A percentile compares a stretch with the other conserved stretches of the same genome.
Evolutionary conservation across 345 rosid genomes (phyloP).

Genomic region (Bruguiera parviflora): DNA sequence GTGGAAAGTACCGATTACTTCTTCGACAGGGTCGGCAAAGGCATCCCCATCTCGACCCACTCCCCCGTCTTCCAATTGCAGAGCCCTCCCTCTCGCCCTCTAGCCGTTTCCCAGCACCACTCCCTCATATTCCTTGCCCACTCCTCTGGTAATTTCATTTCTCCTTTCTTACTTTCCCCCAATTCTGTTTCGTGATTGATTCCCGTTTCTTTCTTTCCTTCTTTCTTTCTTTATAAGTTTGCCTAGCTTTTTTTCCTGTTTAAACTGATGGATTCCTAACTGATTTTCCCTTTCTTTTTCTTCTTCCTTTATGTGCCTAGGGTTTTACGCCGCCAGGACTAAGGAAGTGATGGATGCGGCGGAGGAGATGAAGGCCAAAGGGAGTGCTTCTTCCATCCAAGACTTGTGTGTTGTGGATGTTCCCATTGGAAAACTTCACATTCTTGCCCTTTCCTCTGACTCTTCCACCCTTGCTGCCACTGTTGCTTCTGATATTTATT

Average conservation of each 20-base stretch:
- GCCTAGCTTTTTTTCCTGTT: too few relatives aligned
- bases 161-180: too few relatives aligned
- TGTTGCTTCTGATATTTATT: conserved; percentile 45
- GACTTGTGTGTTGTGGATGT: conserved; percentile 64
- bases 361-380: conserved; percentile 38
- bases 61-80: conserved; percentile 41
- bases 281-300: background rate
- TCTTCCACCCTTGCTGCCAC: conserved; percentile 63
- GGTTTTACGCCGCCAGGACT: conserved; percentile 76
- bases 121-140: conserved; percentile 64
- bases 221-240: background rate
- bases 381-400: conserved; percentile 37
- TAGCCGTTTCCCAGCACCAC: conserved; percentile 58
- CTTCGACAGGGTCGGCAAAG: conserved; percentile 68
- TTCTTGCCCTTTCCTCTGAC: conserved; percentile 62
- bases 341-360: conserved; percentile 70
- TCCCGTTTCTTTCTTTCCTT: background rate
- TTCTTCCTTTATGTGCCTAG: conserved; percentile 31
- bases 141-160: conserved; percentile 46
- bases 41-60: conserved; percentile 43
- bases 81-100: conserved; percentile 66
- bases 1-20: conserved; percentile 49
- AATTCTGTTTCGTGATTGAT: background rate
- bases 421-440: conserved; percentile 45
- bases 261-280: background rate